Conservation (phyloP, 192 early-diverging fungal species). For the Obelidium mucronatum region DNA sequence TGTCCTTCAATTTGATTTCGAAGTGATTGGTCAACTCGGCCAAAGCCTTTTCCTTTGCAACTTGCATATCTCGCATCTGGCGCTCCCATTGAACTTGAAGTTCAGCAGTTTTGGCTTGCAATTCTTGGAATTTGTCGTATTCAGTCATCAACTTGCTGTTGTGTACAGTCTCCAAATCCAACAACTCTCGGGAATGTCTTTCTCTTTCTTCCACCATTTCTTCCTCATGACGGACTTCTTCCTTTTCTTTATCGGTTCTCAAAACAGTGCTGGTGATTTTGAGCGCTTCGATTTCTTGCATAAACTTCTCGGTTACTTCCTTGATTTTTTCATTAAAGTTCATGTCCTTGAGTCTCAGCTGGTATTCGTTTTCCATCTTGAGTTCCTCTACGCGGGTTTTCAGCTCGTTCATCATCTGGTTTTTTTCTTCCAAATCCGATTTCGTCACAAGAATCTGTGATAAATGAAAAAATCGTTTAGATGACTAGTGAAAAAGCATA, state of each 20-base stretch:
- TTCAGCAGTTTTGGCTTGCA: slow-evolving; percentile 58
- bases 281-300: slow-evolving; percentile 69
- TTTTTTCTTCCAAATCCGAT: slow-evolving; percentile 67
- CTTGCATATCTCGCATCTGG: slow-evolving; percentile 63
- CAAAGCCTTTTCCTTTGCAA: slow-evolving; percentile 56
- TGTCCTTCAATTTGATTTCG: slow-evolving; percentile 59
- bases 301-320: slow-evolving; percentile 69
- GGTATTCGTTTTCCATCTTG: slow-evolving; percentile 76
- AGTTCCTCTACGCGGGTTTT: slow-evolving; percentile 68
- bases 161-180: slow-evolving; percentile 62
- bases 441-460: slow-evolving; percentile 67
- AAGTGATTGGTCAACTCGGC: slow-evolving; percentile 60
- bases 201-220: slow-evolving; percentile 66
- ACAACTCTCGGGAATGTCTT: slow-evolving; percentile 57
- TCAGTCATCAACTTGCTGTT: slow-evolving; percentile 67
- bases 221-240: slow-evolving; percentile 65
- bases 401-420: slow-evolving; percentile 62
- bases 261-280: slow-evolving; percentile 66
- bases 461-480: slow-evolving; percentile 4
- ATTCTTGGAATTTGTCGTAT: slow-evolving; percentile 68
- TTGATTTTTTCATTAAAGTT: slow-evolving; percentile 75
- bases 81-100: slow-evolving; percentile 62
- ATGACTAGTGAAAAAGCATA: not conserved
- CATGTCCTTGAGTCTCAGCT: slow-evolving; percentile 71
- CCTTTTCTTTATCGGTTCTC: slow-evolving; percentile 70